Evolutionary conservation across 148 eudicot species (phyloP), one percentile per base, ranked within the genome.

Genomic region (Cornus kousa): DNA sequence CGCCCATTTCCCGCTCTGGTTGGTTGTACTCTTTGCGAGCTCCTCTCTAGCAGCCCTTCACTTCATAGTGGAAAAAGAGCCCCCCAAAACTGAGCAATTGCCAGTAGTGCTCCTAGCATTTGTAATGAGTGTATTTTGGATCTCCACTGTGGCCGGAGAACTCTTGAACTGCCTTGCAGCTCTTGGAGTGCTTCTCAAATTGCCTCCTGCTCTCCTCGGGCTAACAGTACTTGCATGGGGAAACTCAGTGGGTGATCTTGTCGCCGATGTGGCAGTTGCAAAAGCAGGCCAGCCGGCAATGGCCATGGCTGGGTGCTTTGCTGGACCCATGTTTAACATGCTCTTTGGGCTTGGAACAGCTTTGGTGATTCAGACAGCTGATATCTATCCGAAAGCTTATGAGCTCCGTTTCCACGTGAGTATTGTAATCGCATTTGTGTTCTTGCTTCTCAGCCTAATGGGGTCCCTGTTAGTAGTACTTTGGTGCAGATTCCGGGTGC

Each of bases 251-350:
- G 99, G 99, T 31, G 98, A 96, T 77, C 97, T 96, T 72, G 99
- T 96, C 75, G 99, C 99, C 78, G 99, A 96, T 40, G 99, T 96
- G 71, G 99, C 98, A 13, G 91, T 96, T 5, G 99, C 99, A 19
- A 93, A 87, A 82, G 97, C 99, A 5, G 99, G 98, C 48, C 99
- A 93, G 88, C 99, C 99, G 0, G 97, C 97, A 19, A 85, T 93
- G 83, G 99, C 98, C 68, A 96, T 96, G 99, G 99, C 99, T 0
- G 99, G 99, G 2, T 96, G 99, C 89, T 96, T 93, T 85, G 99
- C 99, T 0, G 89, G 99, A 11, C 99, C 99, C 32, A 96, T 96
- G 99, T 96, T 93, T 77, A 96, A 96, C 81, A 96, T 96, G 99
- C 83, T 96, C 28, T 85, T 92, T 71, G 99, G 99, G 74, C 95